Percentiles rank a stretch among this genome's conserved stretches.
These are phyloP conservation scores for Ceratocystis alfenasii DNA, from an alignment of 2,329 filamentous ascomycete genomes.

Conservation along the genomic window DNA sequence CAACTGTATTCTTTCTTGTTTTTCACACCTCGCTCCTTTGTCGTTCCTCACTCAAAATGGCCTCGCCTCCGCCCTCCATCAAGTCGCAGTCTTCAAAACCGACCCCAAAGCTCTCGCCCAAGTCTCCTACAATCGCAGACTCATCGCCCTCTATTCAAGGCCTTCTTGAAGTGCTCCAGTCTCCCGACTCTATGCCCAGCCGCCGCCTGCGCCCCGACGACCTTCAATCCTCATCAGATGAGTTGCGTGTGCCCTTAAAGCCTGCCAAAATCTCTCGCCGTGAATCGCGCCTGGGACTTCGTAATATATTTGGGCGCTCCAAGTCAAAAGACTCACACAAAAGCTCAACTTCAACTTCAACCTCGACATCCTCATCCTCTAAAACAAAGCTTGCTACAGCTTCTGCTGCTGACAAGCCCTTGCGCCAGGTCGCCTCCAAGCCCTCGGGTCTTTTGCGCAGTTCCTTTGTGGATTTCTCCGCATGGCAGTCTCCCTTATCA, in stretches of 20 bases:
- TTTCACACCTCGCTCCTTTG: neutral
- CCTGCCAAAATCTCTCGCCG: slow-evolving; percentile 35
- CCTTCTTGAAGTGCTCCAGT: slow-evolving; percentile 11
- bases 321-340: slow-evolving; percentile 29
- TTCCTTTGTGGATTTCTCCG: slow-evolving; percentile 37
- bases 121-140: neutral
- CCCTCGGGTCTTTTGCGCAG: slow-evolving; percentile 26
- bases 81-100: neutral
- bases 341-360: too few relatives aligned
- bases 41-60: neutral
- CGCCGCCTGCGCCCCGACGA: slow-evolving; percentile 22
- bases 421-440: slow-evolving; percentile 14
- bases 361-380: neutral
- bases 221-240: slow-evolving; percentile 22
- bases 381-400: neutral
- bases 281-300: slow-evolving; percentile 42
- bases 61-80: slow-evolving; percentile 3
- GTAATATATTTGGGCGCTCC: slow-evolving; percentile 40
- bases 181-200: slow-evolving; percentile 12
- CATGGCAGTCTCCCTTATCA: slow-evolving; percentile 28
- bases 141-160: neutral
- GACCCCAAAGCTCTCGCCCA: neutral
- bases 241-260: slow-evolving; percentile 35
- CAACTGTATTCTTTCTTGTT: neutral
- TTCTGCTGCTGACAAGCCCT: neutral